phyloP scores from a whole-genome alignment of 2,329 filamentous ascomycete genomes.

The Cladosporium sp. region DNA sequence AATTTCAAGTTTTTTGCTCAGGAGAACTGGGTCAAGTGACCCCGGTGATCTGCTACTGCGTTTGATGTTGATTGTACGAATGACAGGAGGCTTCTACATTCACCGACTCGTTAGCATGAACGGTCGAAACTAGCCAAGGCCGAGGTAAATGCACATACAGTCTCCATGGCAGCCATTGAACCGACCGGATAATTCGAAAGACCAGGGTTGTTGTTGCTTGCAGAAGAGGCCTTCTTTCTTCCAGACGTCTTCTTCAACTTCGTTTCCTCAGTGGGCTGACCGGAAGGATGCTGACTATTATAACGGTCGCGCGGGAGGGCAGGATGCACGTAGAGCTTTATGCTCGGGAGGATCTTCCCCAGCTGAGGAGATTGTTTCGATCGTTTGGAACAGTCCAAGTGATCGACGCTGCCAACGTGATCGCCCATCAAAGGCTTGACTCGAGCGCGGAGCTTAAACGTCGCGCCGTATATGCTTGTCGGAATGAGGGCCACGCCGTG shows the following conservation, averaged over 20 bases:
- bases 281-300: neutral
- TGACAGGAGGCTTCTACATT: neutral
- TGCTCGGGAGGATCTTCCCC: constrained; percentile 3
- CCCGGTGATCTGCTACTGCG: neutral
- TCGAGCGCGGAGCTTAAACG: neutral
- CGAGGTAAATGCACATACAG: constrained; percentile 1
- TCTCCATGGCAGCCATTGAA: neutral
- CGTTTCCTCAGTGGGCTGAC: neutral
- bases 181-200: neutral
- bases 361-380: constrained; percentile 4
- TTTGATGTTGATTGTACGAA: neutral
- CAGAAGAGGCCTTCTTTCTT: neutral
- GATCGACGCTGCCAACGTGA: neutral
- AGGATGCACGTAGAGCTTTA: neutral
- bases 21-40: constrained; percentile 4
- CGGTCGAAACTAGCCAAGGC: neutral
- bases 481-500: neutral
- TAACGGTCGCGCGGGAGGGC: neutral
- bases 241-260: neutral
- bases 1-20: constrained; percentile 8
- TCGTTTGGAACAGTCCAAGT: neutral
- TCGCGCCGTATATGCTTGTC: neutral
- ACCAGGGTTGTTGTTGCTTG: neutral
- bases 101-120: neutral
- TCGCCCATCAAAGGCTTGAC: neutral